Percentiles rank a stretch among this genome's conserved stretches.
Conservation (phyloP, 192 early-diverging fungal genomes). For the Mortierella antarctica region DNA sequence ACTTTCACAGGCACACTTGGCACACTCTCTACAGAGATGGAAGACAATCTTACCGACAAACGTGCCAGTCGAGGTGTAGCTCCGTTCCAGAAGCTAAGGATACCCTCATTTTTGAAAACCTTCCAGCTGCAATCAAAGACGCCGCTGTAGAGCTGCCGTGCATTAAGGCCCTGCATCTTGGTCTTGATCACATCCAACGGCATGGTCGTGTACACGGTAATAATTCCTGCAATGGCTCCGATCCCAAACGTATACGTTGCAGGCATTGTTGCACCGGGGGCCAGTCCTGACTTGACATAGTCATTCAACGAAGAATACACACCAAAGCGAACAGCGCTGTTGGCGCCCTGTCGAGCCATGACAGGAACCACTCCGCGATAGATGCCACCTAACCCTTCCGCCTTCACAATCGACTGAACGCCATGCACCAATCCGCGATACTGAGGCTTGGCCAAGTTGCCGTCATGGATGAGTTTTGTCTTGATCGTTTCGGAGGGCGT, state of each 20-base stretch:
- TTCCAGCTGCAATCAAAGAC: constrained; percentile 79
- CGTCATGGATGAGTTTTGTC: constrained; percentile 96
- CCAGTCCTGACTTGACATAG: constrained; percentile 46
- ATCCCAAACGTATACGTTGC: constrained; percentile 72
- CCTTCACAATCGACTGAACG: constrained; percentile 67
- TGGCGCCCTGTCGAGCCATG: constrained; percentile 95
- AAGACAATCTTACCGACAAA: constrained; percentile 22
- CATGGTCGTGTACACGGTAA: constrained; percentile 98
- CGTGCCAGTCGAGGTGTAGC: constrained; percentile 88
- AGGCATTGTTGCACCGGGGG: constrained; percentile 57
- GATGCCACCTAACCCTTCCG: constrained; percentile 83
- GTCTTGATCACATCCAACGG: constrained; percentile 98
- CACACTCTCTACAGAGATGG: not conserved
- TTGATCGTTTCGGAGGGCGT: constrained; percentile 97
- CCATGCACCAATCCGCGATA: constrained; percentile 87
- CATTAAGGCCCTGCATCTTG: constrained; percentile 90
- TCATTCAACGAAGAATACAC: constrained; percentile 83
- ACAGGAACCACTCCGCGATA: constrained; percentile 94
- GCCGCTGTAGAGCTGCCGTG: constrained; percentile 71
- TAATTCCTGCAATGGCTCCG: constrained; percentile 88
- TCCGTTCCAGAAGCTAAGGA: constrained; percentile 93
- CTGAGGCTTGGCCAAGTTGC: constrained; percentile 73
- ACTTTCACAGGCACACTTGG: not conserved
- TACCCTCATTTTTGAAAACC: constrained; percentile 80
- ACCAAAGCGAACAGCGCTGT: constrained; percentile 92